A percentile compares a stretch with the other conserved stretches of the same genome.
These are phyloP conservation scores for Tephrocybe sp. DNA, from an alignment of 768 basidiomycete genomes.

Conservation along the genomic window DNA sequence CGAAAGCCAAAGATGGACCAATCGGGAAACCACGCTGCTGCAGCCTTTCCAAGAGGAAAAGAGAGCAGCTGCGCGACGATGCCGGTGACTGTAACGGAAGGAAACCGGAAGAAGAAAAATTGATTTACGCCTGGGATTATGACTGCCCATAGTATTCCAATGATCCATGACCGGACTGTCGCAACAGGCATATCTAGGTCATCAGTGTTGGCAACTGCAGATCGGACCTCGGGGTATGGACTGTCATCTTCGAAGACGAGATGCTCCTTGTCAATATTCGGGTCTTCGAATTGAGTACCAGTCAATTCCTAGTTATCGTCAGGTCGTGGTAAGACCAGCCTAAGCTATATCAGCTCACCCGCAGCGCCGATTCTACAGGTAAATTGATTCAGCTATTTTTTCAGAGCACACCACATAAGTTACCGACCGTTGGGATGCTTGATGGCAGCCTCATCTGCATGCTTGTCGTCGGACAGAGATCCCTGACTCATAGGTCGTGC, in stretches of 20 bases:
- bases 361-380: conserved; percentile 25
- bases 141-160: conserved; percentile 52
- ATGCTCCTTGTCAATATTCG: conserved; percentile 40
- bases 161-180: conserved; percentile 49
- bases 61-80: conserved; percentile 72
- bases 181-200: conserved; percentile 56
- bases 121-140: conserved; percentile 55
- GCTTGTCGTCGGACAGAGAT: conserved; percentile 24
- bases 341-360: conserved; percentile 18
- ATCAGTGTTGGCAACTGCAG: conserved; percentile 64
- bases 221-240: conserved; percentile 75
- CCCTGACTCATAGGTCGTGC: conserved; percentile 14
- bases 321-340: neutral
- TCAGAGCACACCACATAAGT: neutral
- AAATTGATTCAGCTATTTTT: neutral
- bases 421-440: conserved; percentile 25
- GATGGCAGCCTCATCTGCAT: conserved; percentile 16
- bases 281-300: conserved; percentile 40
- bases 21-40: conserved; percentile 52
- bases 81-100: conserved; percentile 32
- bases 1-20: conserved; percentile 55
- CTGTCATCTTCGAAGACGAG: conserved; percentile 59
- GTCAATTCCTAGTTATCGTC: conserved; percentile 24
- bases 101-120: conserved; percentile 53
- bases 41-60: conserved; percentile 62